A percentile compares a stretch with the other conserved stretches of the same genome.
Evolutionary conservation across 2,329 filamentous ascomycete species (phyloP).

Genomic region (Furcasterigmium furcatum): DNA sequence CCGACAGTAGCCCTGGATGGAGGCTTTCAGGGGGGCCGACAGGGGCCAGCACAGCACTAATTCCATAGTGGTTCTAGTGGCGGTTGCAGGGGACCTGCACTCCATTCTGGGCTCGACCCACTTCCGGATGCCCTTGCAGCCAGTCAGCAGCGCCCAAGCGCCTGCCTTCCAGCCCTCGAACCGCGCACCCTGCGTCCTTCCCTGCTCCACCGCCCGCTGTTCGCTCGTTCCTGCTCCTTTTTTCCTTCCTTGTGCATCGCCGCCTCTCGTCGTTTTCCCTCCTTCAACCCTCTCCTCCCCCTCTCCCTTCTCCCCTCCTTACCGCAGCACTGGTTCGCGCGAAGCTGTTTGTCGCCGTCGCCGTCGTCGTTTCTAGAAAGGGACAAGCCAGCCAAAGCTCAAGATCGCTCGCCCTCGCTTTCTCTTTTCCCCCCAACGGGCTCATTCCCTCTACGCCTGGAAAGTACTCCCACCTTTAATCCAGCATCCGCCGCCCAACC

Average conservation of each 20-base stretch:
- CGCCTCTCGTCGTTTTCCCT: constrained; percentile 21
- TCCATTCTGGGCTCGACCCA: too few species aligned
- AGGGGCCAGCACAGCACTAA: too few species aligned
- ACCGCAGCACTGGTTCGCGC: constrained; percentile 15
- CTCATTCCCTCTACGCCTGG: constrained; percentile 4
- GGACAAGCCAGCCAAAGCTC: constrained; percentile 7
- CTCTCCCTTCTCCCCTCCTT: constrained; percentile 19
- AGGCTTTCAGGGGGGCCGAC: too few species aligned
- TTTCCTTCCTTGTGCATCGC: constrained; percentile 23
- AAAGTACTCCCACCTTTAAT: constrained; percentile 5
- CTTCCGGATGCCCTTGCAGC: too few species aligned
- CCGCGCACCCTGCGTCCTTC: background rate
- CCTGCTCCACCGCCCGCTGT: constrained; percentile 9
- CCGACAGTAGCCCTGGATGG: too few species aligned
- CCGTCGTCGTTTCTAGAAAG: constrained; percentile 18
- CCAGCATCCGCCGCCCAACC: background rate
- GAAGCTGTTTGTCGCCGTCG: constrained; percentile 18
- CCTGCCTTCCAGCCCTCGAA: too few species aligned
- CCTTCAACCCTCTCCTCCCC: constrained; percentile 19
- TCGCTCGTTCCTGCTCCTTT: constrained; percentile 26
- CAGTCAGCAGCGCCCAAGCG: too few species aligned
- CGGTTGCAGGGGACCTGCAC: too few species aligned
- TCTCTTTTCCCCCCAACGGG: constrained; percentile 12
- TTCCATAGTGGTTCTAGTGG: too few species aligned
- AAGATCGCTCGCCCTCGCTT: constrained; percentile 12